phyloP scores from a whole-genome alignment of 495 filamentous ascomycete species.

The Hypoxylon perforatum region DNA sequence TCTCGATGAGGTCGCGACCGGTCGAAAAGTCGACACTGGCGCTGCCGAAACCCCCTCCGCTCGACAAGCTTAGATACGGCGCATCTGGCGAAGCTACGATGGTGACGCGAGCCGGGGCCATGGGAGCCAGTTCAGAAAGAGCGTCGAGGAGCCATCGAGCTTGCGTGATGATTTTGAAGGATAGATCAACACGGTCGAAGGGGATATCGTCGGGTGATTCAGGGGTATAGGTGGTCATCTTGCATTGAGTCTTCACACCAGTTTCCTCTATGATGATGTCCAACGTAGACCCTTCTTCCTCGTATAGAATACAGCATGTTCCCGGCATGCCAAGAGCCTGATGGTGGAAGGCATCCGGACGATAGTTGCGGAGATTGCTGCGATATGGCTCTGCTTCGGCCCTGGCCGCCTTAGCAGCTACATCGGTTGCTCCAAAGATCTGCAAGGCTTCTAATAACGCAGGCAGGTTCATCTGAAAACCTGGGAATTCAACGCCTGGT shows the following conservation, averaged over 20 bases:
- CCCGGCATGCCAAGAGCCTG: conserved; percentile 80
- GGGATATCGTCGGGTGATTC: conserved; percentile 78
- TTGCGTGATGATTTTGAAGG: conserved; percentile 95
- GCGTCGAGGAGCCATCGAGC: conserved; percentile 84
- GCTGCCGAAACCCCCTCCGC: conserved; percentile 79
- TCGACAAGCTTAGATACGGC: conserved; percentile 80
- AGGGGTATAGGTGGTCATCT: conserved; percentile 89
- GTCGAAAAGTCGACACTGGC: conserved; percentile 86
- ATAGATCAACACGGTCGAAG: conserved; percentile 78
- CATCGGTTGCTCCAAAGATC: conserved; percentile 86
- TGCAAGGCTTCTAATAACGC: conserved; percentile 93
- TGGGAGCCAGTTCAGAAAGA: conserved; percentile 82
- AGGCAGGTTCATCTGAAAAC: conserved; percentile 85
- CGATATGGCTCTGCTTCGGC: conserved; percentile 62
- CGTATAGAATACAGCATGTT: conserved; percentile 84
- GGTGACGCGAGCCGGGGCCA: conserved; percentile 68
- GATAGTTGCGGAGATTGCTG: conserved; percentile 64
- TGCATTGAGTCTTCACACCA: conserved; percentile 89
- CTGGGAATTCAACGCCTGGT: conserved; percentile 50
- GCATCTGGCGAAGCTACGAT: conserved; percentile 71
- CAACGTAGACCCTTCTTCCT: conserved; percentile 75
- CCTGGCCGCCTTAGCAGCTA: conserved; percentile 63
- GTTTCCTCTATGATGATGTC: conserved; percentile 83
- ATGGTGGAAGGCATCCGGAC: conserved; percentile 77
- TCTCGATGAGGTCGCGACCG: conserved; percentile 78